Evolutionary conservation across 1,284 basidiomycete genomes (phyloP), one percentile per base, ranked within the genome.

Genomic region (Xerocomus nothofagi): DNA sequence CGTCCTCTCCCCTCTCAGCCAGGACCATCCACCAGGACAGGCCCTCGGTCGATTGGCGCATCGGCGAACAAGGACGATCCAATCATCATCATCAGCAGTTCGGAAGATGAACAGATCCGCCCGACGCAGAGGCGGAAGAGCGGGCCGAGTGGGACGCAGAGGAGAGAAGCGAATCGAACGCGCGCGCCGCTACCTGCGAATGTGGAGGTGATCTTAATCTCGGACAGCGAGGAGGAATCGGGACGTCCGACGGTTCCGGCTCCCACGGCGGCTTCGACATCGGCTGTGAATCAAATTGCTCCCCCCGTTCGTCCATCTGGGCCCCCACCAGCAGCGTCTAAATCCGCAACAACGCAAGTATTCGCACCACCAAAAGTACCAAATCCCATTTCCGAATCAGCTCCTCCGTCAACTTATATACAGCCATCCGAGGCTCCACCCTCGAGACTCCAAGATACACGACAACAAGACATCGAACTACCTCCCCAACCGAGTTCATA

Each of bases 141-240:
- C 15, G 49, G 47, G 17, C 37, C 32, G 0, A n/a, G 26, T 2
- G 37, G 41, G 38, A 49, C 44, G 12, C 59, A 50, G 17, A 31
- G 27, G 8, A 32, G 14, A 8, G 23, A 20, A 6, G 20, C 26
- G 23, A 57, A 38, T 21, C 29, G 48, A 23, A 29, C 4, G 23
- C 30, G 34, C 11, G 34, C 0, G 1, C 50, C 50, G n/a, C 60
- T 52, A 1, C 58, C 55, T 26, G 9, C 4, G 23, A 26, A 47
- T 12, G 53, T 6, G 6, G 67, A 68, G 30, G 59, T 70, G 12
- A 66, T 66, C 21, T 58, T 49, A 11, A 44, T 70, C 15, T 39
- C 44, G n/a, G 67, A 70, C 20, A 69, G 65, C 17, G 64, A 67
- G 0, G 54, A 56, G 2, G 60, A 58, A 14, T 1, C 24, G 17